Conservation (phyloP, 2,329 filamentous ascomycete genomes). For the Ustulina deusta region DNA sequence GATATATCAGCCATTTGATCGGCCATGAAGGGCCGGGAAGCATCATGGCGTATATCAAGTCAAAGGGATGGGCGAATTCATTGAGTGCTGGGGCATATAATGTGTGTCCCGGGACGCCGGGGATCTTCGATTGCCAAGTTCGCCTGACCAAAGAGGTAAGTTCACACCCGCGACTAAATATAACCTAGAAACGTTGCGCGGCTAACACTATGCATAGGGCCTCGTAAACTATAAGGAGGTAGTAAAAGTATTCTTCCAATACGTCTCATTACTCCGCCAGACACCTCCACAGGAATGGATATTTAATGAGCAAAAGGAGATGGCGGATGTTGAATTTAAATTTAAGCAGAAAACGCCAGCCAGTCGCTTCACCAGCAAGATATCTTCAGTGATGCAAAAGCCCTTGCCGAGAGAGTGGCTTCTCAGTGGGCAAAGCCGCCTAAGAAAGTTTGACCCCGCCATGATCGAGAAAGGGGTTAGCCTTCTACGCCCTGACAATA, state of each 20-base stretch:
- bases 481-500: conserved; percentile 86
- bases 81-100: conserved; percentile 81
- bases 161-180: neutral
- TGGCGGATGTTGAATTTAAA: conserved; percentile 93
- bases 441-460: conserved; percentile 84
- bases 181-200: conserved; percentile 27
- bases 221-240: conserved; percentile 85
- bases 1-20: conserved; percentile 89
- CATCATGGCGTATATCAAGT: conserved; percentile 89
- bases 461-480: conserved; percentile 79
- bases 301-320: conserved; percentile 88
- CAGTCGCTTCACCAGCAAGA: conserved; percentile 86
- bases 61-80: conserved; percentile 88
- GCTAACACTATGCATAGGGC: conserved; percentile 57
- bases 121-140: conserved; percentile 83
- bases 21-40: conserved; percentile 94
- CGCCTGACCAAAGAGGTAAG: conserved; percentile 83
- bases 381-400: conserved; percentile 91
- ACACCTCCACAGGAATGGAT: conserved; percentile 90
- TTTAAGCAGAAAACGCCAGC: conserved; percentile 94
- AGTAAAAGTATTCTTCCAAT: conserved; percentile 87
- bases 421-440: conserved; percentile 80
- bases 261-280: conserved; percentile 87
- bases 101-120: conserved; percentile 80
- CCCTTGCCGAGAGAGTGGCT: conserved; percentile 88